These are phyloP conservation scores for Aureobasidium lini DNA, from an alignment of 2,329 filamentous ascomycete genomes.

Conservation along the genomic window DNA sequence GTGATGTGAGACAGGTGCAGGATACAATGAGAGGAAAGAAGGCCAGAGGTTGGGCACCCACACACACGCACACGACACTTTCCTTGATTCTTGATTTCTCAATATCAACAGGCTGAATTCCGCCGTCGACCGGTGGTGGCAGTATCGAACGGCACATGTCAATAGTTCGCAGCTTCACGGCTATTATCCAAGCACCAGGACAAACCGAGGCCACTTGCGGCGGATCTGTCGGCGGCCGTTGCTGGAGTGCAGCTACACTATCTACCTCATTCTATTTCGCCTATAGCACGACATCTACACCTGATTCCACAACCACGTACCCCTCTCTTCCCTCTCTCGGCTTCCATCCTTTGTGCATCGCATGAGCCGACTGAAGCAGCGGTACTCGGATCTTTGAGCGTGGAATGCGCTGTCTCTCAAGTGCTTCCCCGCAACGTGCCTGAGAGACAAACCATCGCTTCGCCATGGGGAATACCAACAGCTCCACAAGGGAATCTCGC, in stretches of 20 bases:
- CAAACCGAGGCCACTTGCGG: neutral
- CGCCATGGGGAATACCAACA: slow-evolving; percentile 30
- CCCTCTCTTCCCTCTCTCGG: neutral
- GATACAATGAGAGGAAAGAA: no score
- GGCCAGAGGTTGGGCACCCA: no score
- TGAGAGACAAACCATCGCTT: slow-evolving; percentile 6
- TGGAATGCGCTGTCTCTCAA: slow-evolving; percentile 14
- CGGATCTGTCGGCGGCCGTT: slow-evolving; percentile 1
- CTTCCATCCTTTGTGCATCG: neutral
- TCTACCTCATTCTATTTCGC: neutral
- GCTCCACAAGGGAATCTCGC: slow-evolving; percentile 39
- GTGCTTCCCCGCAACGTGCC: slow-evolving; percentile 12
- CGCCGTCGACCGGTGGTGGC: neutral
- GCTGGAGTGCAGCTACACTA: neutral
- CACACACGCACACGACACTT: neutral
- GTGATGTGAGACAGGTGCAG: no score
- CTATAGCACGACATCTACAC: neutral
- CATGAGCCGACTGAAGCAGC: neutral
- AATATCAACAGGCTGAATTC: neutral
- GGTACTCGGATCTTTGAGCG: slow-evolving; percentile 2
- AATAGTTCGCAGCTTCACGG: neutral
- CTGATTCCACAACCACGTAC: neutral
- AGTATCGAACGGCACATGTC: neutral
- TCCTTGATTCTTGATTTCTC: neutral
- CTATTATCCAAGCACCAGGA: neutral